phyloP scores from a whole-genome alignment of 495 filamentous ascomycete species.

The Talaromyces nanjingensis region DNA sequence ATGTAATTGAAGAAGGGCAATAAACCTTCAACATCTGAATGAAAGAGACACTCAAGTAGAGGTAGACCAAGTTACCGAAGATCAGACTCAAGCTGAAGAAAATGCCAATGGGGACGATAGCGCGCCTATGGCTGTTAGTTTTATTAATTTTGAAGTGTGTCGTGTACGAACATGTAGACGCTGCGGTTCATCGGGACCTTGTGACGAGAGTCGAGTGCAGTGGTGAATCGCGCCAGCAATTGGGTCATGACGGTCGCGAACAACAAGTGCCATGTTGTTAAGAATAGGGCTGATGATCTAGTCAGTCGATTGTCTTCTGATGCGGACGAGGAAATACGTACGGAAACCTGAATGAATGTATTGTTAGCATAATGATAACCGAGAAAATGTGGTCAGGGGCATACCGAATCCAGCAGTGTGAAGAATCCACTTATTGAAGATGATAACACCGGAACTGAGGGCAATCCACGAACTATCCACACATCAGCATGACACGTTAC shows the following conservation, averaged over 20 bases:
- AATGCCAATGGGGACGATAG: conserved; percentile 81
- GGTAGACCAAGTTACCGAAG: conserved; percentile 81
- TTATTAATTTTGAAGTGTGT: neutral
- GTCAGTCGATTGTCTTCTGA: neutral
- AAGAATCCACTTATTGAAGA: conserved; percentile 98
- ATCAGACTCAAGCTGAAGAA: conserved; percentile 89
- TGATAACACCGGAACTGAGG: conserved; percentile 81
- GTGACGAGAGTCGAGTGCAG: conserved; percentile 74
- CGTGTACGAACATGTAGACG: conserved; percentile 56
- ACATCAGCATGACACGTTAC: conserved; percentile 10
- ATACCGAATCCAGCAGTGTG: conserved; percentile 70
- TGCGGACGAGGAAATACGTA: conserved; percentile 12
- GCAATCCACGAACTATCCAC: conserved; percentile 70
- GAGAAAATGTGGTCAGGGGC: conserved; percentile 17
- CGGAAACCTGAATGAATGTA: conserved; percentile 28
- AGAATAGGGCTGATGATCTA: conserved; percentile 46
- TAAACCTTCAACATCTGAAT: conserved; percentile 91
- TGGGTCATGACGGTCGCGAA: conserved; percentile 86
- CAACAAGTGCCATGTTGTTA: conserved; percentile 82
- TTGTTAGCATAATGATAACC: neutral
- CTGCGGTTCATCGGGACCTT: conserved; percentile 79
- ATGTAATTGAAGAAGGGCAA: neutral
- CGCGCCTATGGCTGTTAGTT: conserved; percentile 34
- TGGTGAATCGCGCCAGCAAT: conserved; percentile 71
- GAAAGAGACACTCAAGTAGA: conserved; percentile 83